Base-by-base conservation (phyloP, 805 yeast genomes). In the Saturnispora kantuleensis region DNA sequence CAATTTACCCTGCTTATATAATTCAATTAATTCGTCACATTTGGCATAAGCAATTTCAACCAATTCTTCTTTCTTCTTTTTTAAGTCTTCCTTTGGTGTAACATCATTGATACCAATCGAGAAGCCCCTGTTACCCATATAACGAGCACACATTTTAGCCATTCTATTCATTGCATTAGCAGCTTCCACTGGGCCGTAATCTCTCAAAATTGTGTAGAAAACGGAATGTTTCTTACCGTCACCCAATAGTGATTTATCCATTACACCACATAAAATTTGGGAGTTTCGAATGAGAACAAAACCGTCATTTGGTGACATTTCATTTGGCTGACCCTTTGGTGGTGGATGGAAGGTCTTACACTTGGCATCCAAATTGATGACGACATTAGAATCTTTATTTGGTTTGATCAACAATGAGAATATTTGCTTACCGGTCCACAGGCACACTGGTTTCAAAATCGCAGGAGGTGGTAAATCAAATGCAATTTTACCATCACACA, bases 71-170 rank as follows among this genome's bases (percentile, higher is more conserved):
- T 93, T 93, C 62, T 76, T 82, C 28, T 67, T 64, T 53, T 77
- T 84, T 63, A 93, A 75, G 41, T 82, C 81, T 8, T 62, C 66
- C 30, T 94, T 95, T 1, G 99, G 98, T 2, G 96, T 93, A 35
- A 93, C 99, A 66, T 93, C 99, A 54, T 81, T 83, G 56, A 93
- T 89, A 66, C 99, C 99, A 60, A 93, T 94, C 1, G 96, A 87
- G 57, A 93, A 93, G 0, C 99, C 99, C 46, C 97, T 73, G 58
- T 89, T 86, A 49, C 97, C 99, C 58, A 93, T 70, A 62, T 67
- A 93, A 57, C 99, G 72, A 1, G 99, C 97, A 72, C 97, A 89
- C 55, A 94, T 67, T 66, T 94, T 94, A n/a, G 99, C 96, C 97
- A 93, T 89, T 61, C 98, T 73, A 64, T 94, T 90, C 98, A 93